Conservation (phyloP, 805 yeast genomes). For the Ogataea nakhonphanomensis region DNA sequence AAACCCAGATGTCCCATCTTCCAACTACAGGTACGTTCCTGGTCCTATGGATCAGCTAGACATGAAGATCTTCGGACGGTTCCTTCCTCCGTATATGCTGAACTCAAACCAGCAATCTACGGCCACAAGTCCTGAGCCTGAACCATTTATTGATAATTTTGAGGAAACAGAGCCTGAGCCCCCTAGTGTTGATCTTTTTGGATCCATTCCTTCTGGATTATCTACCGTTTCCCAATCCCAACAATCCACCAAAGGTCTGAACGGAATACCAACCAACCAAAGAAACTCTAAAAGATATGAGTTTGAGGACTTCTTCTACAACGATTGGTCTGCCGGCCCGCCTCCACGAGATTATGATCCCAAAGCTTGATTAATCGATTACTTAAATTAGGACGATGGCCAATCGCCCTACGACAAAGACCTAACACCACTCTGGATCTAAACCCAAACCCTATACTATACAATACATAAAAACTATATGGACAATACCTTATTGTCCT, state of each 20-base stretch:
- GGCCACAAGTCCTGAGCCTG: slow-evolving; percentile 15
- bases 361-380: not conserved
- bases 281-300: slow-evolving; percentile 18
- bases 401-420: too few relatives aligned
- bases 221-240: slow-evolving; percentile 29
- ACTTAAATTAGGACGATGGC: not conserved
- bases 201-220: slow-evolving; percentile 32
- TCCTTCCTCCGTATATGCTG: slow-evolving; percentile 81
- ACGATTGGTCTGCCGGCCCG: slow-evolving; percentile 25
- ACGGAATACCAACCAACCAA: slow-evolving; percentile 26
- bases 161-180: slow-evolving; percentile 3
- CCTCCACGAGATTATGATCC: slow-evolving; percentile 18
- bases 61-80: slow-evolving; percentile 78
- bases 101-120: slow-evolving; percentile 23
- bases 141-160: slow-evolving; percentile 1
- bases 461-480: slow-evolving; percentile 8
- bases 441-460: slow-evolving; percentile 2
- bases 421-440: not conserved
- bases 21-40: slow-evolving; percentile 51
- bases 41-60: slow-evolving; percentile 85
- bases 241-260: slow-evolving; percentile 30
- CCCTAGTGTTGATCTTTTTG: slow-evolving; percentile 14
- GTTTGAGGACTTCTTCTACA: slow-evolving; percentile 29
- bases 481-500: not conserved
- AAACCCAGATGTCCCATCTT: not conserved